Evolutionary conservation across 352 stramenopile species (phyloP).

Genomic region (Phytophthora uliginosa): DNA sequence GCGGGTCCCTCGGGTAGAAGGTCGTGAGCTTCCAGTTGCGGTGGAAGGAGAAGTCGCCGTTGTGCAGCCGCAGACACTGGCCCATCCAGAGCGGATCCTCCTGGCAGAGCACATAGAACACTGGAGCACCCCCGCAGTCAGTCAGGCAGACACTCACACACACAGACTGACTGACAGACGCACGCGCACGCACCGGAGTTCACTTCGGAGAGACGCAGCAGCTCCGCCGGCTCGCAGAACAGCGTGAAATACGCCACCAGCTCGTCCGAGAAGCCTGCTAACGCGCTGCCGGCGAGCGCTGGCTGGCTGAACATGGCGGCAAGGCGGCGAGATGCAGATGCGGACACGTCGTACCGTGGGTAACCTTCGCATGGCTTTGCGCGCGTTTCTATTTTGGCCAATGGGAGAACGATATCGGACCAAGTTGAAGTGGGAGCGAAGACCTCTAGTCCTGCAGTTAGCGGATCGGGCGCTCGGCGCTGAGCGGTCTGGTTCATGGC

Average conservation of each 20-base stretch:
- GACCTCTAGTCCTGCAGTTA: background rate
- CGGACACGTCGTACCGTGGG: constrained; percentile 9
- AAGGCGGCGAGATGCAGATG: constrained; percentile 3
- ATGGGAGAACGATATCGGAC: constrained; percentile 16
- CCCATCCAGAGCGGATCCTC: constrained; percentile 89
- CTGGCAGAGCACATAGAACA: constrained; percentile 84
- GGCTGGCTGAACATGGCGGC: constrained; percentile 61
- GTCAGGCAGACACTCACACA: background rate
- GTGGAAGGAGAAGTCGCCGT: constrained; percentile 74
- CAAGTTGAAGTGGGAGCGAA: constrained; percentile 28
- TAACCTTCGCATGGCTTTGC: constrained; percentile 25
- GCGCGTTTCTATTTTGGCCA: constrained; percentile 18
- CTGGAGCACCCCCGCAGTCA: constrained; percentile 36
- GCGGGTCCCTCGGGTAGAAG: constrained; percentile 73
- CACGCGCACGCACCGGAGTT: constrained; percentile 60
- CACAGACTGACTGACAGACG: background rate
- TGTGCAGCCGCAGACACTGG: constrained; percentile 77
- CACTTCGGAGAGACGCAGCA: constrained; percentile 71
- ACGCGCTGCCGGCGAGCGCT: constrained; percentile 64
- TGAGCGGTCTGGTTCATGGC: background rate
- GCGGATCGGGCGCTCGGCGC: background rate
- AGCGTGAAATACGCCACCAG: constrained; percentile 83
- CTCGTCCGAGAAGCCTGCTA: constrained; percentile 79
- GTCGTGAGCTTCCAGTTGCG: constrained; percentile 83
- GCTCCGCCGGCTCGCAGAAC: constrained; percentile 69